Conservation (phyloP, 2,329 filamentous ascomycete genomes). For the Cercospora sojina region DNA sequence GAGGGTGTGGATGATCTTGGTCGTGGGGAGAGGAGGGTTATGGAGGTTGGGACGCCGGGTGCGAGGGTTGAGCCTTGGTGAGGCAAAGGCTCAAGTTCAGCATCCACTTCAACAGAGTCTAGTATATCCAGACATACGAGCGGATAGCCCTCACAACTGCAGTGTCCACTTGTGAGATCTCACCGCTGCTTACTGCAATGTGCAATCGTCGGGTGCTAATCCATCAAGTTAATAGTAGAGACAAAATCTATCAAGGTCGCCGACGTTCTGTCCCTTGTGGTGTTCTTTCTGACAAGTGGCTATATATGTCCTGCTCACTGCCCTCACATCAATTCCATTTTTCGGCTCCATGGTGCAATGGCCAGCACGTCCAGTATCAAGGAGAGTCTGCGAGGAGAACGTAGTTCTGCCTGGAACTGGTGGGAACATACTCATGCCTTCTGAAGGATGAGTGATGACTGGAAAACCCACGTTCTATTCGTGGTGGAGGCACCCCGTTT, state of each 20-base stretch:
- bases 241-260: neutral
- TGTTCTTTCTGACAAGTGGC: neutral
- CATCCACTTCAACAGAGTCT: neutral
- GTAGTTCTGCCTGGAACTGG: neutral
- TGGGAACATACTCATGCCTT: neutral
- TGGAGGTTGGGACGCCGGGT: neutral
- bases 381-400: neutral
- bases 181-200: neutral
- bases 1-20: conserved; percentile 1
- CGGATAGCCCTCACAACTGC: rapidly evolving
- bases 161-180: neutral
- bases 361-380: neutral
- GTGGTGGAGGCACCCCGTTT: neutral
- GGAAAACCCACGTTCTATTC: neutral
- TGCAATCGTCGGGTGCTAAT: neutral
- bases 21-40: neutral
- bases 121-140: neutral
- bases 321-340: neutral
- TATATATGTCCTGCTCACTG: neutral
- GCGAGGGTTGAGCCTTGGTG: conserved; percentile 10
- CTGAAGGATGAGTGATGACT: neutral
- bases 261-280: neutral
- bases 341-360: neutral
- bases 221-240: neutral
- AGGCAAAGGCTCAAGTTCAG: neutral